These are phyloP conservation scores for Pythium coloratum DNA, from an alignment of 352 stramenopile species.

Conservation along the genomic window DNA sequence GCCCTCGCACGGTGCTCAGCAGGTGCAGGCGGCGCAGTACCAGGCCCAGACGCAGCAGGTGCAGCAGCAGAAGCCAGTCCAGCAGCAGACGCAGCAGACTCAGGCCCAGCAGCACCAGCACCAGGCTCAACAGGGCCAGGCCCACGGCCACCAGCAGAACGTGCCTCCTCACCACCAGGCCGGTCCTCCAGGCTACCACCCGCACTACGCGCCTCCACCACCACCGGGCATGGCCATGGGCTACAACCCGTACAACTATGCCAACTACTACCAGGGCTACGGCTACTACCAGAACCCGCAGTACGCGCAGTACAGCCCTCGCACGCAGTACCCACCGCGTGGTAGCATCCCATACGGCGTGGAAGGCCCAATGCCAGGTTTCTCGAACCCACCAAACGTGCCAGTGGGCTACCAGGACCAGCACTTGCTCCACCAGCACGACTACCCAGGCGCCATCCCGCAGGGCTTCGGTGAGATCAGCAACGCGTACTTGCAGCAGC, in stretches of 20 bases:
- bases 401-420: conserved; percentile 83
- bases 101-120: conserved; percentile 34
- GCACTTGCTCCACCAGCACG: conserved; percentile 81
- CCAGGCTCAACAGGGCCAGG: conserved; percentile 22
- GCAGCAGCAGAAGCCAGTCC: conserved; percentile 34
- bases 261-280: conserved; percentile 84
- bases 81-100: conserved; percentile 10
- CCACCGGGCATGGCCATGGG: conserved; percentile 83
- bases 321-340: conserved; percentile 81
- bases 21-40: conserved; percentile 27
- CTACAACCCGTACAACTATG: conserved; percentile 90
- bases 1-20: conserved; percentile 42
- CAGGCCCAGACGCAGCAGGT: conserved; percentile 28
- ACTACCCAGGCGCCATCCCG: conserved; percentile 70
- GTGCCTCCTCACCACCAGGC: conserved; percentile 64
- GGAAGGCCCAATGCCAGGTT: conserved; percentile 76
- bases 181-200: conserved; percentile 75
- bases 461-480: conserved; percentile 87
- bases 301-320: conserved; percentile 87
- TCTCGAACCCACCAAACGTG: conserved; percentile 77
- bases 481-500: conserved; percentile 71
- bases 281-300: conserved; percentile 87
- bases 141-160: conserved; percentile 42
- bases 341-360: conserved; percentile 84
- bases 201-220: conserved; percentile 79